These are phyloP conservation scores for Tricholoma hemisulphureum DNA, from an alignment of 768 basidiomycete genomes.

Conservation along the genomic window DNA sequence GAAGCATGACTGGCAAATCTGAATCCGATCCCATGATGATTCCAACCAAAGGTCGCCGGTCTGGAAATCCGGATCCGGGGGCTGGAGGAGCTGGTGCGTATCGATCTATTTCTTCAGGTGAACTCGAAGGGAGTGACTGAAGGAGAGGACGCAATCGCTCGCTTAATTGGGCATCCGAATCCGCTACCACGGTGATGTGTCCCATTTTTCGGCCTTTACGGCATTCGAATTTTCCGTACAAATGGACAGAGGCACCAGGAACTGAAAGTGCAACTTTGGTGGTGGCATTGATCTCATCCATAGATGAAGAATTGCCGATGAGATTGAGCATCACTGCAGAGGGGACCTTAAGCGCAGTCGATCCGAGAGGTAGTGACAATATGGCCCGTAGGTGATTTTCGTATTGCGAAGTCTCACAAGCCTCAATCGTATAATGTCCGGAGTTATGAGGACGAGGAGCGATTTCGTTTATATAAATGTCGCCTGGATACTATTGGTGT, in stretches of 20 bases:
- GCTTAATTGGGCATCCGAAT: conserved; percentile 74
- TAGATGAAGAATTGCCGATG: conserved; percentile 74
- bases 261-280: conserved; percentile 59
- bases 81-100: conserved; percentile 49
- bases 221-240: conserved; percentile 93
- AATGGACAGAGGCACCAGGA: conserved; percentile 79
- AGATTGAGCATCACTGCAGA: conserved; percentile 93
- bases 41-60: conserved; percentile 75
- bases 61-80: conserved; percentile 53
- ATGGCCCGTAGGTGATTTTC: conserved; percentile 97
- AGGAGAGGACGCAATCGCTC: conserved; percentile 73
- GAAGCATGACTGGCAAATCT: conserved; percentile 90
- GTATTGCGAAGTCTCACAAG: conserved; percentile 94
- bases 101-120: conserved; percentile 47
- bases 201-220: conserved; percentile 97
- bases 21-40: conserved; percentile 99
- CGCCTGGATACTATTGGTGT: conserved; percentile 42
- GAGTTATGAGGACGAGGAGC: conserved; percentile 98
- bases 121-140: conserved; percentile 52
- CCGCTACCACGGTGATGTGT: conserved; percentile 86
- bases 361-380: conserved; percentile 84
- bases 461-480: conserved; percentile 90
- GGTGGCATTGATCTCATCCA: conserved; percentile 57
- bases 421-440: conserved; percentile 98
- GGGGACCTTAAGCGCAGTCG: conserved; percentile 83